Base-by-base conservation (phyloP, 176 grass and related monocot genomes). In the Tillandsia leiboldiana region DNA sequence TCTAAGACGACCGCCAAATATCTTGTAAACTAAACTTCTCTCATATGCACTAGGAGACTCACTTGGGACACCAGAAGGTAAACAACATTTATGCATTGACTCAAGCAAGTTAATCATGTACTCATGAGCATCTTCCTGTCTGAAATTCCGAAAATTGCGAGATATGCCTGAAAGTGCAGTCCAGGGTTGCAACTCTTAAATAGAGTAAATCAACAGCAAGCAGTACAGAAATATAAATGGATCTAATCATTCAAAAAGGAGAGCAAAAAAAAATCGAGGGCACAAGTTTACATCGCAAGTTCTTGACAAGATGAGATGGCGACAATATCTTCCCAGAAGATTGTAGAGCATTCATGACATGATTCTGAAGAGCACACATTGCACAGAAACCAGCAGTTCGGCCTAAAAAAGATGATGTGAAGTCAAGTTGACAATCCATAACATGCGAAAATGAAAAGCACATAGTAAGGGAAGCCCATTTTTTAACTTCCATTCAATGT, bases 101-200 rank as follows among this genome's bases (percentile, higher is more conserved):
- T 99, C 94, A 9, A 99, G 84, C 80, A 99, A 85, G 76, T 99
- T 93, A 83, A 99, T 87, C 94, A 99, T 99, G 69, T 93, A 86
- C 24, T 99, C 94, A 27, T 99, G 94, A 59, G 89, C 94, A 86
- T 99, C 94, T 82, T 93, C 94, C 71, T 99, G 94, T 71, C 94
- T 92, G 0, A 81, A 90, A 79, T 90, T 93, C 48, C 87, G 84
- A 68, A 99, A 99, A 82, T 82, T 86, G 18, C 89, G 94, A 64
- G 94, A 99, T 70, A 99, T 81, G 72, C 93, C 89, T 97, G 33
- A 70, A 77, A 22, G 53, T 62, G 42, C 1, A 54, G 68, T 85
- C 64, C 85, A 89, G 77, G 68, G 75, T 79, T 76, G n/a, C 62
- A 68, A 0, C 22, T 47, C 42, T 24, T 24, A 69, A 68, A 49